A percentile compares a stretch with the other conserved stretches of the same genome.
These are phyloP conservation scores for Blastobotrys chiropterorum DNA, from an alignment of 805 yeast species.

Conservation along the genomic window DNA sequence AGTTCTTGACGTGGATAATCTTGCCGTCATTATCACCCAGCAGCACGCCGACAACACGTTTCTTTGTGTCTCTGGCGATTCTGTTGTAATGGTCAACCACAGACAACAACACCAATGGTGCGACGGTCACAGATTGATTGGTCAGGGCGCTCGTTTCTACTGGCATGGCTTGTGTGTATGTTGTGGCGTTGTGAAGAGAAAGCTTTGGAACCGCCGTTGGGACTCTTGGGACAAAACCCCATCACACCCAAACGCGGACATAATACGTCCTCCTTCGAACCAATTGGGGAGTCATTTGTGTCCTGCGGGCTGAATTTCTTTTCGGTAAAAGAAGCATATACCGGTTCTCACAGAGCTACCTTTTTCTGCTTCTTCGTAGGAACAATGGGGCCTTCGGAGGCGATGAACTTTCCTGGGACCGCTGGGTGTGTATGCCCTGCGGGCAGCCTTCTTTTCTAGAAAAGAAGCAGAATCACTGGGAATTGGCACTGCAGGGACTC, in stretches of 20 bases:
- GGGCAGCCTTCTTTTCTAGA: too few relatives aligned
- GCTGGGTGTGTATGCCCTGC: too few relatives aligned
- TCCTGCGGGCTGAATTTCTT: constrained; percentile 1
- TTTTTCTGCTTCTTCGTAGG: too few relatives aligned
- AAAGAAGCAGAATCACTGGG: too few relatives aligned
- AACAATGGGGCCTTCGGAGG: too few relatives aligned
- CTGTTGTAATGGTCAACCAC: constrained; percentile 95
- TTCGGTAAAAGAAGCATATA: too few relatives aligned
- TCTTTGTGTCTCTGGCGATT: constrained; percentile 63
- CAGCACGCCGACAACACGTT: constrained; percentile 90
- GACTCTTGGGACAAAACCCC: neutral
- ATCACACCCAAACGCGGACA: neutral
- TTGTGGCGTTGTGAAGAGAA: neutral
- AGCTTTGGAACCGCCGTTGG: neutral
- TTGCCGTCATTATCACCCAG: constrained; percentile 66
- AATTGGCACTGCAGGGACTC: too few relatives aligned
- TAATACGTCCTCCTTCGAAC: too few relatives aligned
- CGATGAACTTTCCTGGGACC: too few relatives aligned
- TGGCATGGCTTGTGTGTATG: neutral
- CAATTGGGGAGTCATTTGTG: too few relatives aligned
- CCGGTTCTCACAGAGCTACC: too few relatives aligned
- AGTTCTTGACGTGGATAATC: constrained; percentile 72
- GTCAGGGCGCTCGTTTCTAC: constrained; percentile 3
- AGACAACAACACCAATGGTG: constrained; percentile 89
- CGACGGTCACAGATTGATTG: constrained; percentile 63